These are phyloP conservation scores for Phytophthora aleatoria DNA, from an alignment of 352 stramenopile species.

Conservation along the genomic window DNA sequence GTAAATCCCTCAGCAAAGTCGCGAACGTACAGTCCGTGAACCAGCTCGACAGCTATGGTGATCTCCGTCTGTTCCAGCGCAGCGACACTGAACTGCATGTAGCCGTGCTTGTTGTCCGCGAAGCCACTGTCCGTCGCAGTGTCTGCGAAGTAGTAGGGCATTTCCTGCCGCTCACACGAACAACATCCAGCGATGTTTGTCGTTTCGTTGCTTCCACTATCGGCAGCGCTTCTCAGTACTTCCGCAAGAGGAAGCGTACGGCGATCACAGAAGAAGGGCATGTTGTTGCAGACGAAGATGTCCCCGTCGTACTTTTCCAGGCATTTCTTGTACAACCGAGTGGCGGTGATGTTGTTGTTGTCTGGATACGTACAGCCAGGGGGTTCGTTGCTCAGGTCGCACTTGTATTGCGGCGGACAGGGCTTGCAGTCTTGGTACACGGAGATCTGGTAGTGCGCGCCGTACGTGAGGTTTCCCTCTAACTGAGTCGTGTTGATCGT, in stretches of 20 bases:
- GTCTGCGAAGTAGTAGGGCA: conserved; percentile 91
- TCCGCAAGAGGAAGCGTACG: conserved; percentile 33
- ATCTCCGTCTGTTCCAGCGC: conserved; percentile 85
- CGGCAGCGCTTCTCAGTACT: conserved; percentile 13
- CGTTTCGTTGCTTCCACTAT: conserved; percentile 33
- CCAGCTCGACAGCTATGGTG: conserved; percentile 92
- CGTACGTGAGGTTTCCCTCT: conserved; percentile 95
- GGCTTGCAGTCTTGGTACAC: conserved; percentile 96
- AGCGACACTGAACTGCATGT: conserved; percentile 91
- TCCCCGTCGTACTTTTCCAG: conserved; percentile 45
- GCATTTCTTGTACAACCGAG: conserved; percentile 54
- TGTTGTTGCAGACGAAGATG: conserved; percentile 50
- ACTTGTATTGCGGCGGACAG: conserved; percentile 93
- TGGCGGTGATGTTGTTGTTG: conserved; percentile 47
- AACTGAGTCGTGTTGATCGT: conserved; percentile 94
- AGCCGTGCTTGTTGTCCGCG: conserved; percentile 95
- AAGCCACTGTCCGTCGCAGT: conserved; percentile 69
- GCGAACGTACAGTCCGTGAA: conserved; percentile 93
- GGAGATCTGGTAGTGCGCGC: conserved; percentile 94
- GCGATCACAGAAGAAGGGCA: conserved; percentile 71
- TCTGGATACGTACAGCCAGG: conserved; percentile 72
- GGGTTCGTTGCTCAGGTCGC: conserved; percentile 52
- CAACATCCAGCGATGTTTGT: conserved; percentile 70
- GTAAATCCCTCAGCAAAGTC: conserved; percentile 89
- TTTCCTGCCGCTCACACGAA: conserved; percentile 82